Conservation (phyloP, 148 eudicot species). For the Mesembryanthemum crystallinum region DNA sequence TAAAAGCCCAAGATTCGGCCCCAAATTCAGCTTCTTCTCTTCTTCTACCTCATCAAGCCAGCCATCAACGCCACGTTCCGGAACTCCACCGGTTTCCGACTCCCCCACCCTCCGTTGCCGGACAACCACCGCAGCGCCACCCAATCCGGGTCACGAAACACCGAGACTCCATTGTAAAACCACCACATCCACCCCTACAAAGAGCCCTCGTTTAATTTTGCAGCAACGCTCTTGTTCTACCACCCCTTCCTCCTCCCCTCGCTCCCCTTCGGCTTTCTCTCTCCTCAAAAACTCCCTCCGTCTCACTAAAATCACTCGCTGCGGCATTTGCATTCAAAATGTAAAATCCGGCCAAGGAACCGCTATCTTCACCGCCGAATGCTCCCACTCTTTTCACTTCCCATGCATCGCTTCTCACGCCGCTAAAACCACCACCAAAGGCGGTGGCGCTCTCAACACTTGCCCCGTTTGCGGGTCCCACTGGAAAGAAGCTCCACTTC, state of each 20-base stretch:
- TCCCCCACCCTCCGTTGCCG: constrained; percentile 40
- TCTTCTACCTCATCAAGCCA: constrained; percentile 23
- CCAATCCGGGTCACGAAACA: not conserved
- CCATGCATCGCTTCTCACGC: constrained; percentile 64
- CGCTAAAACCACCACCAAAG: constrained; percentile 34
- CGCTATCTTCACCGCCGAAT: constrained; percentile 80
- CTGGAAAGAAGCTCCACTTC: constrained; percentile 70
- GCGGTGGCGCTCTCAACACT: constrained; percentile 34
- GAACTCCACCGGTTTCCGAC: not conserved
- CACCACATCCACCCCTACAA: constrained; percentile 15
- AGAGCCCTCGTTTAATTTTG: constrained; percentile 36
- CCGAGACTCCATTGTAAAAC: constrained; percentile 14
- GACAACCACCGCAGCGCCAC: constrained; percentile 13
- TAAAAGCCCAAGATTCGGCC: constrained; percentile 31
- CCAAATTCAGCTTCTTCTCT: constrained; percentile 55
- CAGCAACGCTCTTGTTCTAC: constrained; percentile 33
- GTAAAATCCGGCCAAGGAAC: constrained; percentile 68
- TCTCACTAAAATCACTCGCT: constrained; percentile 44
- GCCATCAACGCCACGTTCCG: constrained; percentile 47
- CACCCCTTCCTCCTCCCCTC: constrained; percentile 63
- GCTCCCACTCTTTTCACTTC: constrained; percentile 68
- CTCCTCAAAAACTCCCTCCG: constrained; percentile 56
- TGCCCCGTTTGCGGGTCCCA: constrained; percentile 66
- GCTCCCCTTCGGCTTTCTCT: constrained; percentile 70
- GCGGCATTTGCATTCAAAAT: constrained; percentile 65